Evolutionary conservation across 2,329 filamentous ascomycete genomes (phyloP).

Genomic region (Bipolaris gigantea): DNA sequence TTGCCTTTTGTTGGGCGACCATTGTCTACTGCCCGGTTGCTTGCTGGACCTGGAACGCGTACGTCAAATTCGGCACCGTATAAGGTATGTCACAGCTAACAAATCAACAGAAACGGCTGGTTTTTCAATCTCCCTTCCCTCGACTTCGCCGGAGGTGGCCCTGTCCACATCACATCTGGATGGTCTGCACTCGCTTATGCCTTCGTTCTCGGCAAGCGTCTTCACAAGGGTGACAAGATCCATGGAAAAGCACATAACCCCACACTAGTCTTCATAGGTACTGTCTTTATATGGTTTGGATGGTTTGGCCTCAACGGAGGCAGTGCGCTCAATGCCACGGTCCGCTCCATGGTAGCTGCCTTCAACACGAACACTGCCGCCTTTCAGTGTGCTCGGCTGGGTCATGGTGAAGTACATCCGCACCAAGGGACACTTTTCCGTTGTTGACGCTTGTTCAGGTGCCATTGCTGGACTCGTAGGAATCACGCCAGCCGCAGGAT

Average conservation of each 20-base stretch:
- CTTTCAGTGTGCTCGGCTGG: slow-evolving; percentile 58
- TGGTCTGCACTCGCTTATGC: slow-evolving; percentile 67
- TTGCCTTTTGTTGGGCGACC: slow-evolving; percentile 65
- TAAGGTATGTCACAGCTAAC: neutral
- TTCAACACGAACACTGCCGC: slow-evolving; percentile 63
- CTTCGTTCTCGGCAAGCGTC: slow-evolving; percentile 63
- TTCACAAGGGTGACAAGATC: slow-evolving; percentile 51
- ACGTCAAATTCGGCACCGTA: slow-evolving; percentile 19
- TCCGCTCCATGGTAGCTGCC: slow-evolving; percentile 58
- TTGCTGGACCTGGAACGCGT: slow-evolving; percentile 68
- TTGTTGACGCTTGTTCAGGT: slow-evolving; percentile 60
- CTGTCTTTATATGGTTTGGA: slow-evolving; percentile 66
- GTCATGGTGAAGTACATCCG: slow-evolving; percentile 57
- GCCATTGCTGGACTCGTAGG: slow-evolving; percentile 63
- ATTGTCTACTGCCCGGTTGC: slow-evolving; percentile 66
- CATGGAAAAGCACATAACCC: slow-evolving; percentile 64
- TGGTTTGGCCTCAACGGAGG: slow-evolving; percentile 64
- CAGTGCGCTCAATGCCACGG: slow-evolving; percentile 50
- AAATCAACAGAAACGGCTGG: slow-evolving; percentile 54
- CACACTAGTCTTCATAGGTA: slow-evolving; percentile 65
- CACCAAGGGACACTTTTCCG: slow-evolving; percentile 56
- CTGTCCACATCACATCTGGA: slow-evolving; percentile 65
- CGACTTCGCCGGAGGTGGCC: slow-evolving; percentile 65
- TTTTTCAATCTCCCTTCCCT: slow-evolving; percentile 62
- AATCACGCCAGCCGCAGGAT: slow-evolving; percentile 61